Base-by-base conservation (phyloP, 2,329 filamentous ascomycete species). In the Chaetomium globosum region DNA sequence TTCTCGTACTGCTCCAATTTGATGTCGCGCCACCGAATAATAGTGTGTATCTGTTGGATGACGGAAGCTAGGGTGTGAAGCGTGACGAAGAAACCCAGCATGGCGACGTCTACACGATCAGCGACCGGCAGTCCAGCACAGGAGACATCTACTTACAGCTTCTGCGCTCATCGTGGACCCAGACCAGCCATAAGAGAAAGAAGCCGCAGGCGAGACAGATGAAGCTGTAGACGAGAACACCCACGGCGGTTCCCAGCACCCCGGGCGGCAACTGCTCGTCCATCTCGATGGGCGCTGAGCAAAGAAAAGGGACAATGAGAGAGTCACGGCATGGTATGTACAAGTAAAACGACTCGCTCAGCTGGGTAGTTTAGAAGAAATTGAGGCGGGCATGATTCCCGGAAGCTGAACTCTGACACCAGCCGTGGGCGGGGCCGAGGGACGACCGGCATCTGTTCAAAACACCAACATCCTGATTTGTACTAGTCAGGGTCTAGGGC, bases 21-120 rank as follows among this genome's bases (percentile, higher is more conserved):
- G 70, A 81, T 73, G 43, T 77, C 74, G 16, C 73, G 70, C 79
- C 79, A 81, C 12, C 70, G 65, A 5, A 75, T 62, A 7, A 81
- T 76, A 10, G 77, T 80, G 59, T 81, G 76, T 8, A 78, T 69
- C 65, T 81, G 79, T 68, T 81, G 79, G n/a, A 73, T 70, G 53
- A 81, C 76, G 28, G 78, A 80, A 26, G 75, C 76, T 2, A 74
- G n/a, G 0, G 75, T 77, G 43, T 76, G 75, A 19, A 81, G 52
- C 7, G 74, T 71, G 8, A 77, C 76, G 56, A 77, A 75, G 61
- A 75, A 75, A n/a, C 74, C 73, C 21, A 81, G 70, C 31, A 80
- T 67, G 23, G 77, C 77, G 33, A 81, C 75, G 67, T 80, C 79
- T 81, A 8, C 9, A 53, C n/a, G 3, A 30, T 64, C 30, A 67